Base-by-base conservation (phyloP, 768 basidiomycete species). In the Hortiboletus campestris region DNA sequence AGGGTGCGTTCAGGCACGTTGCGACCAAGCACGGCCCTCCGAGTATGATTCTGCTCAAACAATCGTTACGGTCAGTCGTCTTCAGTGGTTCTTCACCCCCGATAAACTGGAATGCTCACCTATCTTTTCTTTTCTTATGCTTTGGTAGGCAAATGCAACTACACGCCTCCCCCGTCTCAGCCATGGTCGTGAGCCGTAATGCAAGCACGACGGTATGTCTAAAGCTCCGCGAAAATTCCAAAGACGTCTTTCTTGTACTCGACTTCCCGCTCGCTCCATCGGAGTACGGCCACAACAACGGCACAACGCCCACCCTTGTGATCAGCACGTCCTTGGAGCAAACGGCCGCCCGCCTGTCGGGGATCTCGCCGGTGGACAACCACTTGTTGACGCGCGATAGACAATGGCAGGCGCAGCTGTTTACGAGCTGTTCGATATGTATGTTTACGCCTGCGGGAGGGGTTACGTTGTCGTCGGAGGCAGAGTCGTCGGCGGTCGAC, bases 361-460 rank as follows among this genome's bases (percentile, higher is more conserved):
- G 75, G 0, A 73, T 82, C 28, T 66, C 83, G 20, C 75, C 75
- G 2, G 69, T 80, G 41, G 84, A 85, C 52, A 67, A 73, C 46
- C 64, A 62, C 34, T 49, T 81, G 46, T 60, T 83, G 28, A 62
- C 67, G 17, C 78, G 81, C 53, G 67, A 69, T 34, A 61, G 80
- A 49, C 79, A 79, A 57, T 88, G 85, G 84, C 82, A 88, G 57
- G 79, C 83, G 0, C 82, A 85, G 57, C 77, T 85, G 10, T 75
- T 86, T 42, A 68, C 74, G 9, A 76, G 81, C 57, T 85, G 76
- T 63, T 83, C 81, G n/a, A 84, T 80, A 7, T 80, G 85, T 51
- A 72, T 80, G 54, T 78, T 87, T 59, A 66, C 75, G 16, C 74
- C 82, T 0, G 72, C 61, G 12, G 55, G 58, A 17, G 44, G 54